phyloP scores from a whole-genome alignment of 202 grass and related monocot species.

The Musa balbisiana region DNA sequence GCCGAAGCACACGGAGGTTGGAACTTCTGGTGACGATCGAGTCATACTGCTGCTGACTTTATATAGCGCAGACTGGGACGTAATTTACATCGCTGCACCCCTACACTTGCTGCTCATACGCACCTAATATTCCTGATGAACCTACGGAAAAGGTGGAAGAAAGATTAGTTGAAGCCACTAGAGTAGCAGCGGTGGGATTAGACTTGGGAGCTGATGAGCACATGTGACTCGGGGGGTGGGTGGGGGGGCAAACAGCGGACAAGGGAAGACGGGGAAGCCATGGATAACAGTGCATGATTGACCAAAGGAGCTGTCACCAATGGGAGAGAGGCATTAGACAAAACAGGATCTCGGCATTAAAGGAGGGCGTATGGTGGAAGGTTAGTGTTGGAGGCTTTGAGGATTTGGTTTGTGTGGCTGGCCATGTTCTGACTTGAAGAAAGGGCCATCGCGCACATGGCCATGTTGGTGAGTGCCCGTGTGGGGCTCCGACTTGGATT shows the following conservation, averaged over 20 bases:
- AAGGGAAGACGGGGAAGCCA: not conserved
- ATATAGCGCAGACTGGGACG: not conserved
- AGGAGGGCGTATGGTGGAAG: too few relatives aligned
- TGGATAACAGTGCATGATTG: not conserved
- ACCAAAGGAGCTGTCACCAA: not conserved
- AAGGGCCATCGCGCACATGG: constrained; percentile 3
- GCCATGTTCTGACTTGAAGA: not conserved
- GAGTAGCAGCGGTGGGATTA: not conserved
- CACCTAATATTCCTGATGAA: not conserved
- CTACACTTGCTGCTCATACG: not conserved
- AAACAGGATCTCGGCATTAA: too few relatives aligned
- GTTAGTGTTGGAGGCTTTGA: too few relatives aligned
- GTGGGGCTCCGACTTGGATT: not conserved
- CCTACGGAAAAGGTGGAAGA: not conserved
- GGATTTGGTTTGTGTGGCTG: constrained; percentile 12
- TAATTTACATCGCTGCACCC: not conserved
- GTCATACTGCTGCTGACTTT: too few relatives aligned
- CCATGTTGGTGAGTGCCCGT: not conserved
- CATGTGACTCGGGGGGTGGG: not conserved
- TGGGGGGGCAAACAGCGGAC: not conserved
- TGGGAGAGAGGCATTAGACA: not conserved
- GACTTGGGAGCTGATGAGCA: not conserved
- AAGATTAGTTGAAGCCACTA: too few relatives aligned
- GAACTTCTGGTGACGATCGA: too few relatives aligned
- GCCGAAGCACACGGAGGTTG: not conserved